A percentile compares a stretch with the other conserved stretches of the same genome.
These are phyloP conservation scores for Copromyces sp. DNA, from an alignment of 495 filamentous ascomycete species.

Conservation along the genomic window DNA sequence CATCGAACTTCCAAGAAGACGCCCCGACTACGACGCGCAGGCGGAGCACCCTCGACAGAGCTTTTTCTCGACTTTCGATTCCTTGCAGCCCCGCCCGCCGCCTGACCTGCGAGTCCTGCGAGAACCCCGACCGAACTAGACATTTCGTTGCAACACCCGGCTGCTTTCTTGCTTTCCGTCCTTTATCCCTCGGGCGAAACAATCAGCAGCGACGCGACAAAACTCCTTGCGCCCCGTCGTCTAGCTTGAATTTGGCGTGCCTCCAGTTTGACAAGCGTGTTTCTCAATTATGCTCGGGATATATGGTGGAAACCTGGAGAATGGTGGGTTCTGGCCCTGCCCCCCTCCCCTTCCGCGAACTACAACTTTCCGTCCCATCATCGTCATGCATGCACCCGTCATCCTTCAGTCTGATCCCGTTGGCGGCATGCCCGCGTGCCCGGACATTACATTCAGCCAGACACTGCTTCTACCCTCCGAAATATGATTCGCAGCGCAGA, in stretches of 20 bases:
- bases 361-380: not conserved
- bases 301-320: slow-evolving; percentile 36
- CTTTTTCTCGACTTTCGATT: not conserved
- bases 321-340: slow-evolving; percentile 28
- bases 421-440: not conserved
- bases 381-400: not conserved
- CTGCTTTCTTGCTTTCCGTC: not conserved
- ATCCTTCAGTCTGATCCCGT: not conserved
- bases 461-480: not conserved
- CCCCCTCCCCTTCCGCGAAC: not conserved
- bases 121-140: not conserved
- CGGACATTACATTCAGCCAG: not conserved
- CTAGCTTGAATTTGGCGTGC: slow-evolving; percentile 2
- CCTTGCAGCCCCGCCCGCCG: not conserved
- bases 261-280: slow-evolving; percentile 7
- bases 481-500: not conserved
- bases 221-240: not conserved
- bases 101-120: not conserved
- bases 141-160: not conserved
- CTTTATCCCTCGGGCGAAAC: not conserved
- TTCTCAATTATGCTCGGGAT: slow-evolving; percentile 39
- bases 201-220: not conserved
- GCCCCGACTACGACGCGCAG: not conserved
- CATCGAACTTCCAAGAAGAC: not conserved
- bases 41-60: not conserved